These are phyloP conservation scores for Bondarzewia mesenterica DNA, from an alignment of 1,284 basidiomycete species.

Conservation along the genomic window DNA sequence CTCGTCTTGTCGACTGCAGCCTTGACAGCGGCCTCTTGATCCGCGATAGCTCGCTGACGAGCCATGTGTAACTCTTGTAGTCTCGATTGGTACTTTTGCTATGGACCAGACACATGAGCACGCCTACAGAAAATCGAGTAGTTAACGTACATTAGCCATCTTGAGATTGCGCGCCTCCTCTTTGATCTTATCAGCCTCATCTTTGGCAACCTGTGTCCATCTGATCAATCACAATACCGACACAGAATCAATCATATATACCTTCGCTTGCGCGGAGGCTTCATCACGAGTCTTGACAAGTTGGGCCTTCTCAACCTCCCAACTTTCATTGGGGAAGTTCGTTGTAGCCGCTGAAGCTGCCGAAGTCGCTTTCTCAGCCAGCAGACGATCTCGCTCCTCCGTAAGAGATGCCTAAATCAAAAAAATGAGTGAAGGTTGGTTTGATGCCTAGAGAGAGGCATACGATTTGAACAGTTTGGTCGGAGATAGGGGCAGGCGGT, in stretches of 20 bases:
- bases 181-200: slow-evolving; percentile 36
- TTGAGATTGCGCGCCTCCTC: slow-evolving; percentile 38
- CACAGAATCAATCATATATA: slow-evolving; percentile 18
- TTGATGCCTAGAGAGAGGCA: slow-evolving; percentile 12
- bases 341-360: slow-evolving; percentile 17
- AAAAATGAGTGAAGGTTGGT: slow-evolving; percentile 4
- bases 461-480: slow-evolving; percentile 30
- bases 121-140: background rate
- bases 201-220: slow-evolving; percentile 35
- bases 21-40: slow-evolving; percentile 38
- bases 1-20: slow-evolving; percentile 50
- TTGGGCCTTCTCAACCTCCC: slow-evolving; percentile 52
- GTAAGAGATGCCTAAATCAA: slow-evolving; percentile 39
- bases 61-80: slow-evolving; percentile 32
- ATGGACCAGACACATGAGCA: background rate
- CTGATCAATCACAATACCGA: background rate
- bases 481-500: slow-evolving; percentile 9
- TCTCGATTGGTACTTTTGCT: slow-evolving; percentile 31
- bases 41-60: slow-evolving; percentile 27
- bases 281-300: slow-evolving; percentile 53
- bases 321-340: slow-evolving; percentile 26
- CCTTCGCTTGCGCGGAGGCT: slow-evolving; percentile 47
- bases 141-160: slow-evolving; percentile 25
- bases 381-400: slow-evolving; percentile 51
- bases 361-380: slow-evolving; percentile 45